A percentile compares a stretch with the other conserved stretches of the same genome.
Conservation (phyloP, 2,329 filamentous ascomycete species). For the Colletotrichum incanum region DNA sequence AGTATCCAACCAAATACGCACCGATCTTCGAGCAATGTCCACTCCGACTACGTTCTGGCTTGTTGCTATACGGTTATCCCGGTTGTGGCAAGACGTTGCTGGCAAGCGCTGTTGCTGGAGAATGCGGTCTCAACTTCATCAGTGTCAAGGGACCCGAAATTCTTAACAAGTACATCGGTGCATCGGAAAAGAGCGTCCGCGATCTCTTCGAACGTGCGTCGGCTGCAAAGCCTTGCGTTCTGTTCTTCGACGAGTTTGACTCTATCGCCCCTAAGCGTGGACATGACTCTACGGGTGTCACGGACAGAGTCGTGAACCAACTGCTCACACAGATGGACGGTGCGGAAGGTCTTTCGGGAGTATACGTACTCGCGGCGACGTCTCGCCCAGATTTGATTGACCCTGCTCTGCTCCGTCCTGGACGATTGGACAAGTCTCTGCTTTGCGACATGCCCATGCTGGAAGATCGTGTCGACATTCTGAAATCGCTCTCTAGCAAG, state of each 20-base stretch:
- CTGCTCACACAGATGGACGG: constrained; percentile 99
- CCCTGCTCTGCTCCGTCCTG: constrained; percentile 90
- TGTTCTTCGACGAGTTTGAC: constrained; percentile 99
- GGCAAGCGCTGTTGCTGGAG: constrained; percentile 95
- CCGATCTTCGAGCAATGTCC: constrained; percentile 98
- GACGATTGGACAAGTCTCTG: constrained; percentile 92
- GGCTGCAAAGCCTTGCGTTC: constrained; percentile 91
- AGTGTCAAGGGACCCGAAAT: constrained; percentile 98
- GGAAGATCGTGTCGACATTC: constrained; percentile 89
- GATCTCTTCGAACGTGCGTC: constrained; percentile 95
- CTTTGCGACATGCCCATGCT: constrained; percentile 89
- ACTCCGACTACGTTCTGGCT: constrained; percentile 91
- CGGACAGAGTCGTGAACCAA: constrained; percentile 98
- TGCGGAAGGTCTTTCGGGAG: constrained; percentile 92
- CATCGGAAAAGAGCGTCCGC: constrained; percentile 94
- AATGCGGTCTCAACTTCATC: constrained; percentile 98
- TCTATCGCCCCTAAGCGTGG: constrained; percentile 97
- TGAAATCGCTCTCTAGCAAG: constrained; percentile 86
- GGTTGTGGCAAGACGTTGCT: constrained; percentile 97
- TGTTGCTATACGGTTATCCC: constrained; percentile 94
- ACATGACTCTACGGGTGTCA: constrained; percentile 98
- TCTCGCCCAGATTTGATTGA: constrained; percentile 95
- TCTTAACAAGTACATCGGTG: constrained; percentile 98
- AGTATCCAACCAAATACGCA: constrained; percentile 98
- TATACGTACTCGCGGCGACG: constrained; percentile 96